These are phyloP conservation scores for Vanderwaltozyma tropicalis DNA, from an alignment of 805 yeast genomes.

Conservation along the genomic window DNA sequence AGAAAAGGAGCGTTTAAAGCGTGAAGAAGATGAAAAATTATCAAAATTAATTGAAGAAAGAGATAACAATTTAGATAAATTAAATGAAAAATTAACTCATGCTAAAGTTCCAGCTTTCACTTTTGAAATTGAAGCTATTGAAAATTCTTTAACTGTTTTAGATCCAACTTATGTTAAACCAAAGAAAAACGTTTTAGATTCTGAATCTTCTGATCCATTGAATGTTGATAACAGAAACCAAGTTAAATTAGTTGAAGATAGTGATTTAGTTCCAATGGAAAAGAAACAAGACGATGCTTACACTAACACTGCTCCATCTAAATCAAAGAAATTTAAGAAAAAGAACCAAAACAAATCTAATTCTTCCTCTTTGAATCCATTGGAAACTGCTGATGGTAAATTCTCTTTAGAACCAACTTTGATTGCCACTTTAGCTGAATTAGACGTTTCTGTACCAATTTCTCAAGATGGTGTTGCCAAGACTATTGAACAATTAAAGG, in stretches of 20 bases:
- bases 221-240: conserved; percentile 18
- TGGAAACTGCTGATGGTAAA: conserved; percentile 27
- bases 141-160: conserved; percentile 58
- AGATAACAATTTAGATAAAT: conserved; percentile 45
- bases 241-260: conserved; percentile 53
- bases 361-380: conserved; percentile 4
- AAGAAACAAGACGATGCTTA: conserved; percentile 45
- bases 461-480: conserved; percentile 58
- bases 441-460: conserved; percentile 71
- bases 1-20: conserved; percentile 66
- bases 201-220: conserved; percentile 24
- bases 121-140: conserved; percentile 65
- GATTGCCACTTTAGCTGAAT: conserved; percentile 63
- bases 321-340: conserved; percentile 42
- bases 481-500: conserved; percentile 57
- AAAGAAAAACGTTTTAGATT: conserved; percentile 25
- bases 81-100: conserved; percentile 59
- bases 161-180: conserved; percentile 71
- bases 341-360: conserved; percentile 28
- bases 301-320: conserved; percentile 34
- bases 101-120: conserved; percentile 79
- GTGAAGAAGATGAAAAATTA: conserved; percentile 44
- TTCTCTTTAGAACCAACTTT: conserved; percentile 74
- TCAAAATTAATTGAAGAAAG: conserved; percentile 38
- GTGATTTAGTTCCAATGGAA: conserved; percentile 38